Evolutionary conservation across 176 grass and related monocot species (phyloP).

Genomic region (Pharus latifolius): DNA sequence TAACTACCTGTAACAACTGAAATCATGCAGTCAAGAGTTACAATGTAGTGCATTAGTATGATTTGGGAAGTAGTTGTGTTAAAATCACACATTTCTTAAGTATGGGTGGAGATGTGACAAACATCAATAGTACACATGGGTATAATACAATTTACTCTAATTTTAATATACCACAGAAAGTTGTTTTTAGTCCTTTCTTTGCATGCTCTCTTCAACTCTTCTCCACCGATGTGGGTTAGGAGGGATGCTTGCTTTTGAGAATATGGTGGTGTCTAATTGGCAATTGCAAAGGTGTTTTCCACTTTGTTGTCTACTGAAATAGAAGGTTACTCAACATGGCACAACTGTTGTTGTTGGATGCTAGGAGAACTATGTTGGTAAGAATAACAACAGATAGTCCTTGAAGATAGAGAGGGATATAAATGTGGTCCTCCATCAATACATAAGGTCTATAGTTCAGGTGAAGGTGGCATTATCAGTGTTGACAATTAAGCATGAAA

Average conservation of each 20-base stretch:
- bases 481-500: neutral
- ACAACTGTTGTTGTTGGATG: neutral
- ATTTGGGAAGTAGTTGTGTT: neutral
- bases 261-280: neutral
- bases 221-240: neutral
- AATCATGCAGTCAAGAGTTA: neutral
- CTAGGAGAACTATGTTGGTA: neutral
- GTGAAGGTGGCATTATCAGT: slow-evolving; percentile 8
- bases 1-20: neutral
- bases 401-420: neutral
- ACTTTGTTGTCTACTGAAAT: neutral
- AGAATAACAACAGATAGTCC: neutral
- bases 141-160: neutral
- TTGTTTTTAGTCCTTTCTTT: neutral
- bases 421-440: neutral
- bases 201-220: neutral
- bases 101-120: neutral
- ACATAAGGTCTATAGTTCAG: neutral
- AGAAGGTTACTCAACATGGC: neutral
- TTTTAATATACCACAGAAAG: neutral
- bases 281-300: neutral
- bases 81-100: neutral
- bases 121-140: neutral
- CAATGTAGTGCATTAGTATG: neutral
- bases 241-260: neutral